Evolutionary conservation across 805 yeast species (phyloP), one percentile per base, ranked within the genome.

Genomic region (Saccharomycopsis sp.): DNA sequence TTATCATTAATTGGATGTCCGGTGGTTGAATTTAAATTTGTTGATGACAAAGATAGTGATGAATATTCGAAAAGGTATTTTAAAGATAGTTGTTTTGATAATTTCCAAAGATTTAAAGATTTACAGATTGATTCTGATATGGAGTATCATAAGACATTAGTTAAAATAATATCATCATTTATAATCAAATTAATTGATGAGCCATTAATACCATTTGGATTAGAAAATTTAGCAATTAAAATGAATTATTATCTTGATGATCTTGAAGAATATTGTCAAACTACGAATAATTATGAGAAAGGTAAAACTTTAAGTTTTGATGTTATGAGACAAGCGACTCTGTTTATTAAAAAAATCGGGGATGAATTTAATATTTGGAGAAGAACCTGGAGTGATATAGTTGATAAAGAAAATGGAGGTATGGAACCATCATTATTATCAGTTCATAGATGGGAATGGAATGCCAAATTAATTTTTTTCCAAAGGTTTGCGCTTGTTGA

Each of bases 381-480:
- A 2, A 62, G 63, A 19, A 75, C 80, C 5, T 89, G 96, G 96
- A 59, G 62, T 19, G 72, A 73, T 26, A 63, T 75, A 17, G 74
- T 74, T 2, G 53, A 62, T 29, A 59, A 61, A 11, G 68, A 70
- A 26, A 73, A 70, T 40, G 66, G 72, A 3, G 89, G 83, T 2
- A 56, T 77, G 3, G 95, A 89, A 58, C 88, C 95, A 1, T 75
- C 87, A 1, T 58, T 82, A 45, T 64, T 85, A 32, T 72, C 89
- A 0, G 77, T 80, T 38, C 79, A 75, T 51, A 69, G 97, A 55
- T 76, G 85, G 81, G 77, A 76, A 45, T 84, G 93, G 85, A 89
- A 89, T 60, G 71, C 77, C n/a, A 76, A 77, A 49, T 61, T 86
- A 54, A 60, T 75, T 3, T 59, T 63, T 13, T 67, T 85, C 46